Conservation (phyloP, 2,329 filamentous ascomycete genomes). For the Penicillium sp. region DNA sequence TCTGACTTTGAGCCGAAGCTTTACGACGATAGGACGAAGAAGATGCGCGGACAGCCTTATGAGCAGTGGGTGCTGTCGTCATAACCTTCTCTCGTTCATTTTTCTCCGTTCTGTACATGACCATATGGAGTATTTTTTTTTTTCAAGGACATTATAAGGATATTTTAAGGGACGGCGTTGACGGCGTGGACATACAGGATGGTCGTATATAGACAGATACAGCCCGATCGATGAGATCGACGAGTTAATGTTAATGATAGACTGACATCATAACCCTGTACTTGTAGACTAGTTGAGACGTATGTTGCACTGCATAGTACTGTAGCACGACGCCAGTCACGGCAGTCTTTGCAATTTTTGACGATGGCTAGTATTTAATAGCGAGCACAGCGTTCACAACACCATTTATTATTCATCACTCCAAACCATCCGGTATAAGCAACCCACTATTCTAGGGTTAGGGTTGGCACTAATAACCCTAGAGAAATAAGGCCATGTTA, state of each 20-base stretch:
- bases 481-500: no score
- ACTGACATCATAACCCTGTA: background rate
- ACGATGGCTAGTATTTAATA: no score
- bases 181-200: slow-evolving; percentile 8
- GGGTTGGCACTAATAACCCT: no score
- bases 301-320: background rate
- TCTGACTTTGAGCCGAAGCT: slow-evolving; percentile 41
- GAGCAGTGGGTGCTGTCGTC: slow-evolving; percentile 38
- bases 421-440: no score
- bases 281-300: no score
- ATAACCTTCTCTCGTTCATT: slow-evolving; percentile 13
- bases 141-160: no score
- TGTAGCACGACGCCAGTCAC: no score
- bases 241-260: background rate
- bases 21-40: slow-evolving; percentile 29
- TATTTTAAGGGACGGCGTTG: background rate
- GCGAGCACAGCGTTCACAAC: no score
- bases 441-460: no score
- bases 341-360: no score
- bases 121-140: background rate
- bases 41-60: slow-evolving; percentile 34
- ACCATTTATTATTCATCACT: no score
- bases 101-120: background rate
- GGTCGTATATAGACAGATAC: background rate
- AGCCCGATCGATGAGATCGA: background rate